Evolutionary conservation across 495 filamentous ascomycete genomes (phyloP).

Genomic region (Chaetomium cochliodes): DNA sequence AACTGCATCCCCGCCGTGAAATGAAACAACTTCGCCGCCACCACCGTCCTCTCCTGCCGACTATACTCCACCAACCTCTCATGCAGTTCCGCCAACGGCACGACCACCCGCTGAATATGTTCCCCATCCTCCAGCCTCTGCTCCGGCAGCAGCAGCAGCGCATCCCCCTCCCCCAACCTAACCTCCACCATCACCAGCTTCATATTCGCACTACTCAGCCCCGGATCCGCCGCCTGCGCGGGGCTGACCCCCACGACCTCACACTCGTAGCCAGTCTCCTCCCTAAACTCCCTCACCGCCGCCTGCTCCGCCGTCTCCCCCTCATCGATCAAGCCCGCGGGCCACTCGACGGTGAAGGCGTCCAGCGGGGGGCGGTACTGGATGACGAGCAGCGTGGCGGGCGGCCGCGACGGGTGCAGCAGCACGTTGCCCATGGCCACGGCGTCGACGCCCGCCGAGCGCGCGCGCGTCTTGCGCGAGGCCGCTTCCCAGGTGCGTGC

Average conservation of each 20-base stretch:
- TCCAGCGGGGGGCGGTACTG: slow-evolving; percentile 77
- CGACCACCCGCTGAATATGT: slow-evolving; percentile 76
- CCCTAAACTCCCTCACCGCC: slow-evolving; percentile 79
- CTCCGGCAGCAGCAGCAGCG: slow-evolving; percentile 58
- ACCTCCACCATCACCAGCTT: slow-evolving; percentile 77
- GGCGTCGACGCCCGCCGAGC: slow-evolving; percentile 50
- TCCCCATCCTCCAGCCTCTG: slow-evolving; percentile 78
- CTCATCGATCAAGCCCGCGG: slow-evolving; percentile 78
- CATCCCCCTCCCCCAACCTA: slow-evolving; percentile 59
- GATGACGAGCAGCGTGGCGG: slow-evolving; percentile 53
- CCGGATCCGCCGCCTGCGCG: slow-evolving; percentile 49
- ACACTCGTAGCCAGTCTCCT: slow-evolving; percentile 80
- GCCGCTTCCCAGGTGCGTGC: slow-evolving; percentile 55
- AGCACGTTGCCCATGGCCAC: slow-evolving; percentile 58
- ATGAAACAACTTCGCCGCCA: slow-evolving; percentile 48
- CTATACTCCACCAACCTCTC: slow-evolving; percentile 47
- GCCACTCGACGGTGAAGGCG: slow-evolving; percentile 75
- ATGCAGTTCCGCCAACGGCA: slow-evolving; percentile 61
- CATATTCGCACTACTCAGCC: slow-evolving; percentile 82
- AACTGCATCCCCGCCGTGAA: slow-evolving; percentile 48
- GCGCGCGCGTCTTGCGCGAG: slow-evolving; percentile 51
- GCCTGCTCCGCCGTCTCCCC: slow-evolving; percentile 74
- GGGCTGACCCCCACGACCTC: slow-evolving; percentile 36
- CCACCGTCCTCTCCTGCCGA: slow-evolving; percentile 37
- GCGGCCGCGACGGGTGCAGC: slow-evolving; percentile 47